Evolutionary conservation across 306 rosid genomes (phyloP), one percentile per base, ranked within the genome.

Genomic region (Dryas drummondii): DNA sequence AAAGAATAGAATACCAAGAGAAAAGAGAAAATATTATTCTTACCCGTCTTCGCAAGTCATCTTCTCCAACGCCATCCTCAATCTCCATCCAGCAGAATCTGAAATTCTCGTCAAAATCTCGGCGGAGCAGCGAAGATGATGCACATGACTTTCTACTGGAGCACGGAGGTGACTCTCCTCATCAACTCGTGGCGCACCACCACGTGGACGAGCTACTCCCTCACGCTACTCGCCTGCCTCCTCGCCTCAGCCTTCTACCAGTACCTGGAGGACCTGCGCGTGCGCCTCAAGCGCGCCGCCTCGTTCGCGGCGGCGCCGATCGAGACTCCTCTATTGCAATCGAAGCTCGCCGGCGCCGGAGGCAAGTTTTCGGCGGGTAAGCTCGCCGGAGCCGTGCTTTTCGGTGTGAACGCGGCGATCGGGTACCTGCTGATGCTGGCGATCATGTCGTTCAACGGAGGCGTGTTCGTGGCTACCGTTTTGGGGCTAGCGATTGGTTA

Each of bases 81-180:
- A 32, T 32, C 2, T 32, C 3, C 37, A 32, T 32, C 37, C 37
- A 32, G 2, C 37, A 32, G 37, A 32, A 1, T 32, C 37, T 32
- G 37, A 32, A 32, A 1, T 32, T 32, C 2, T 32, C 37, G 37
- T 32, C 37, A 32, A 32, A 32, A 32, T 32, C 37, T 32, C 37
- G 37, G 3, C 37, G 37, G 22, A 50, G 15, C 61, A 13, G 60
- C 74, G 71, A 94, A 88, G 83, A 94, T 94, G 99, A 92, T 94
- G 99, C 99, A 94, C 89, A 92, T 92, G 99, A 92, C 99, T 79
- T 92, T 94, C 56, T 94, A 94, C 76, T 94, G 99, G 99, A 76
- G 99, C 82, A 88, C 63, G 40, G 64, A 82, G 45, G 93, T 90
- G 19, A 94, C 92, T 9, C 82, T 94, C 27, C 86, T 94, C 44